Evolutionary conservation across 768 basidiomycete species (phyloP), one percentile per base, ranked within the genome.

Genomic region (Mycena crocata): DNA sequence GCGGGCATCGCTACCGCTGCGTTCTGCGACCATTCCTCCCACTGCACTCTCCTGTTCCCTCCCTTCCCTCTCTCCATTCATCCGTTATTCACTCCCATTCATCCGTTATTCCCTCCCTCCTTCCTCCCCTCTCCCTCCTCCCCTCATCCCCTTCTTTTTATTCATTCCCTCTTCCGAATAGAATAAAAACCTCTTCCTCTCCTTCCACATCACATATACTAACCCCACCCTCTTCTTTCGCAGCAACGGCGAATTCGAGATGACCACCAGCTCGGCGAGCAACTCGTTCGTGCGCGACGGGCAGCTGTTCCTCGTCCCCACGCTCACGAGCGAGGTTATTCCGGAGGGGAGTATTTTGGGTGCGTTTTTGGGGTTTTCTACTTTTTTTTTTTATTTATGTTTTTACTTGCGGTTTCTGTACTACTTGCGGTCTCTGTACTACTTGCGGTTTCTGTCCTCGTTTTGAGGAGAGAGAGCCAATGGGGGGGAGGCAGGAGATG

Each of bases 221-320:
- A 10, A 45, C 23, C 19, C 35, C 63, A 62, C 42, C 59, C 52
- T 67, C 54, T 30, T 42, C 67, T 35, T 64, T 26, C 61, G 35
- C 57, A 92, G 92, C 15, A 93, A 93, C 67, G 90, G 89, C 35
- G 89, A 95, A 73, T 96, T 96, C 70, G 91, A 95, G 71, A 95
- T 95, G 93, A 89, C 94, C 3, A 95, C 93, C 2, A 79, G 78
- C 17, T 90, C 89, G 7, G 71, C 83, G 34, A 89, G 89, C 75
- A 94, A 94, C 72, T 92, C 92, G 9, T 94, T 90, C 79, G 87
- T 96, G 57, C 82, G 85, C 51, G 83, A 96, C 76, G 90, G 90
- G 28, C 83, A 84, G 59, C 87, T 96, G 30, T 96, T 95, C 80
- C 88, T 98, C 74, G 86, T 91, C 9, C 95, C 95, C 9, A 96